A percentile compares a stretch with the other conserved stretches of the same genome.
phyloP scores from a whole-genome alignment of 371 early-diverging fungal genomes.

The Mucor velutinosus region DNA sequence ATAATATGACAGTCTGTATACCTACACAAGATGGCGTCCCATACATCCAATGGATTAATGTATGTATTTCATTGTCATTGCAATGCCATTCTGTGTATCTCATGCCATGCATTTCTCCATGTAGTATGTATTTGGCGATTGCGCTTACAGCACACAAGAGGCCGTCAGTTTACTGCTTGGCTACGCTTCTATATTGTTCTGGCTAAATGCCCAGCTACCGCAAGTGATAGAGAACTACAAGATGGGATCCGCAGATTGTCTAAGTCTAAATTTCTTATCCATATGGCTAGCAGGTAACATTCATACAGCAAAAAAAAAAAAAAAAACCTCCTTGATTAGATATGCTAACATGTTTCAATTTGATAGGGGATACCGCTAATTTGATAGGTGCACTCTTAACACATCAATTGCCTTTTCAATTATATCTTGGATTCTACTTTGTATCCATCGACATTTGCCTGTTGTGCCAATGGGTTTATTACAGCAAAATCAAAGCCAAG shows the following conservation, averaged over 20 bases:
- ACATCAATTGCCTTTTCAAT: constrained; percentile 75
- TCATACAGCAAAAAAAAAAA: not conserved
- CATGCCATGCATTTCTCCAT: not conserved
- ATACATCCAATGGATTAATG: constrained; percentile 40
- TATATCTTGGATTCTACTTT: constrained; percentile 52
- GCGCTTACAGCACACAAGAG: constrained; percentile 46
- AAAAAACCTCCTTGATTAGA: not conserved
- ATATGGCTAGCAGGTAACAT: constrained; percentile 67
- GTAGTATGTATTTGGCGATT: constrained; percentile 46
- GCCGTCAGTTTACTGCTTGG: constrained; percentile 50
- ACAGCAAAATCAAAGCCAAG: constrained; percentile 24
- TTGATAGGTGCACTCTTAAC: constrained; percentile 72
- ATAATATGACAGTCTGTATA: constrained; percentile 30
- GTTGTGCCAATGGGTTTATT: constrained; percentile 43
- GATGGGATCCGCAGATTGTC: constrained; percentile 50
- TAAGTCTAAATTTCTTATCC: constrained; percentile 59
- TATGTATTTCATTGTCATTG: constrained; percentile 13
- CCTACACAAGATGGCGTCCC: constrained; percentile 33
- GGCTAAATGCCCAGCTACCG: constrained; percentile 79
- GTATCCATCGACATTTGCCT: constrained; percentile 46
- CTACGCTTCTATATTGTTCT: constrained; percentile 64
- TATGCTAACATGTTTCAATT: constrained; percentile 4
- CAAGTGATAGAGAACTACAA: constrained; percentile 63
- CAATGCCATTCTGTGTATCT: not conserved
- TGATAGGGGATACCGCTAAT: constrained; percentile 68